Percentiles rank a stretch among this genome's conserved stretches.
Evolutionary conservation across 805 yeast genomes (phyloP).

Genomic region (Starmerella apis): DNA sequence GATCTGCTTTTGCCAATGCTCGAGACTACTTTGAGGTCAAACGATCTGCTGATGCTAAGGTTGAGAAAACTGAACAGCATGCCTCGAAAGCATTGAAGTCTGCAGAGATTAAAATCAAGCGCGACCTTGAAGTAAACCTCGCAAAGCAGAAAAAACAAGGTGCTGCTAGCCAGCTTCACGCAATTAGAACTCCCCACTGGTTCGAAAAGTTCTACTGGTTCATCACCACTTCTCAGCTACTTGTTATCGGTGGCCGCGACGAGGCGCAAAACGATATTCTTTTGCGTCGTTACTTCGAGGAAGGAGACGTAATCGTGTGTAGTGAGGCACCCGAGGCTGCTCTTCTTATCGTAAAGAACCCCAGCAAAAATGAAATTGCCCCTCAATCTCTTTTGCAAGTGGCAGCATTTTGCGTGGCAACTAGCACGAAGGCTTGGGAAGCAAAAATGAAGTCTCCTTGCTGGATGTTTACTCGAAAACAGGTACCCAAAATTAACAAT

Average conservation of each 20-base stretch:
- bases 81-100: conserved; percentile 69
- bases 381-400: conserved; percentile 87
- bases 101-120: conserved; percentile 66
- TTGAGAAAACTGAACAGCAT: conserved; percentile 66
- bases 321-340: conserved; percentile 66
- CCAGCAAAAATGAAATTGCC: conserved; percentile 52
- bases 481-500: conserved; percentile 48
- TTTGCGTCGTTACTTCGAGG: conserved; percentile 63
- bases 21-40: conserved; percentile 67
- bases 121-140: conserved; percentile 53
- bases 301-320: conserved; percentile 59
- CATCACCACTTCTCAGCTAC: conserved; percentile 64
- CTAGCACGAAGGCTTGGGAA: conserved; percentile 74
- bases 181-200: conserved; percentile 66
- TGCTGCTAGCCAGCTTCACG: conserved; percentile 37
- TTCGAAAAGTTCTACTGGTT: conserved; percentile 95
- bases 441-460: conserved; percentile 70
- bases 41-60: conserved; percentile 65
- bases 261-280: conserved; percentile 67
- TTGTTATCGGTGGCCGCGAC: conserved; percentile 82
- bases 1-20: conserved; percentile 84
- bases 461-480: conserved; percentile 68
- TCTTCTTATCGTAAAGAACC: conserved; percentile 73
- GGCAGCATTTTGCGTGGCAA: conserved; percentile 68
- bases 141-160: conserved; percentile 44